Conservation (phyloP, 345 rosid species). For the Pelargonium nanum region DNA sequence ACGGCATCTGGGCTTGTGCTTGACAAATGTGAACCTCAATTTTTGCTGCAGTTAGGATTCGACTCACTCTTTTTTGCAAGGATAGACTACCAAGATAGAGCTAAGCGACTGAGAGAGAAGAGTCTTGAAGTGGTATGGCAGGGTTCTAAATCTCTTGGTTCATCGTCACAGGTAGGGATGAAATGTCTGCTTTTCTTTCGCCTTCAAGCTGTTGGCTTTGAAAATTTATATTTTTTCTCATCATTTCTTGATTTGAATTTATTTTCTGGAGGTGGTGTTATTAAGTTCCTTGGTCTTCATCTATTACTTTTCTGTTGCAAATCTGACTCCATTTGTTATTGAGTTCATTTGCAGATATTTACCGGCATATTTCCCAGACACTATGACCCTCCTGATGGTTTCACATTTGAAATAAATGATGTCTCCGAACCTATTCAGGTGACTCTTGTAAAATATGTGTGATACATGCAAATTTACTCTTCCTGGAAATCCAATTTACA, state of each 20-base stretch:
- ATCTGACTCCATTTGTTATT: conserved; percentile 1
- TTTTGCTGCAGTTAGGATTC: conserved; percentile 64
- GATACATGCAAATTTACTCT: conserved; percentile 10
- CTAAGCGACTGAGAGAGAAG: conserved; percentile 64
- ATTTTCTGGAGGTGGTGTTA: neutral
- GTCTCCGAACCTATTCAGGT: conserved; percentile 89
- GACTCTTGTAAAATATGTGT: conserved; percentile 11
- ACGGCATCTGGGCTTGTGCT: neutral
- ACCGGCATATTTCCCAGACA: conserved; percentile 85
- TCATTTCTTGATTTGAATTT: neutral
- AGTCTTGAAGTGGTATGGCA: conserved; percentile 88
- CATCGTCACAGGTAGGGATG: conserved; percentile 68
- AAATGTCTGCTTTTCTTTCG: conserved; percentile 7
- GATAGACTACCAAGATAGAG: conserved; percentile 93
- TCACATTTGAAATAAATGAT: conserved; percentile 75
- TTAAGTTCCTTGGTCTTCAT: neutral
- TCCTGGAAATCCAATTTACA: conserved; percentile 14
- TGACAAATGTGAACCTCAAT: neutral
- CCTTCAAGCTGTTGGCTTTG: neutral
- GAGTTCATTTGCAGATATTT: conserved; percentile 45
- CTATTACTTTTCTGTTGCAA: conserved; percentile 2
- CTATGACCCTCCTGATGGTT: conserved; percentile 93
- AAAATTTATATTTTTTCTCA: neutral
- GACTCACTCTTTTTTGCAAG: conserved; percentile 91
- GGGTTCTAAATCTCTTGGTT: conserved; percentile 81